Evolutionary conservation across 2,329 filamentous ascomycete genomes (phyloP).

Genomic region (Monilinia aucupariae): DNA sequence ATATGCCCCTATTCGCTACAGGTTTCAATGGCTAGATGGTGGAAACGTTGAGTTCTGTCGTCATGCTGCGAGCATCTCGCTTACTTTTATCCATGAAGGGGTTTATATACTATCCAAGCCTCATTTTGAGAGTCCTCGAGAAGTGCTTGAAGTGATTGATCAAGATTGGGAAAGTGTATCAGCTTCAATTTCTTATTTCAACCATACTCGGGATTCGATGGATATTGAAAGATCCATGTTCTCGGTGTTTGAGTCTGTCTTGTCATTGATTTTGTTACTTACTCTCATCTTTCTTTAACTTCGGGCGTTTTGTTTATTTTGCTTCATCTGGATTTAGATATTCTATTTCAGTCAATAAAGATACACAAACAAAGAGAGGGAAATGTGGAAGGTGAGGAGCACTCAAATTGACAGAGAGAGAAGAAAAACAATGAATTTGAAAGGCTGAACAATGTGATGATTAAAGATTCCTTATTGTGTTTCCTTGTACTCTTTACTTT

Average conservation of each 20-base stretch:
- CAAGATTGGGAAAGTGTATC: no score
- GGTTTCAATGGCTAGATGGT: not conserved
- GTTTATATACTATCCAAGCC: constrained; percentile 2
- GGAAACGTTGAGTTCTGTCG: not conserved
- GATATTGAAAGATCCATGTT: not conserved
- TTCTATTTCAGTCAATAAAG: not conserved
- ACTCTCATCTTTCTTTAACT: not conserved
- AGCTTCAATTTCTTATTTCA: no score
- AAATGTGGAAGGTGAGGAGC: not conserved
- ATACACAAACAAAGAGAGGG: not conserved
- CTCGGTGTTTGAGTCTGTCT: not conserved
- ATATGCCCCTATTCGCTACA: not conserved
- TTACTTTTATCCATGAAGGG: not conserved
- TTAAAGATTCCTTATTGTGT: not conserved
- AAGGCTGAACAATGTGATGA: not conserved
- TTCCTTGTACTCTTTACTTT: not conserved
- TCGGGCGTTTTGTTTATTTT: not conserved
- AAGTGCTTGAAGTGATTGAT: not conserved
- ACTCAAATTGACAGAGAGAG: not conserved
- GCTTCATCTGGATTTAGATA: not conserved
- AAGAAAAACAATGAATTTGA: not conserved
- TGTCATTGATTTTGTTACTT: not conserved
- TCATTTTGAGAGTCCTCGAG: not conserved
- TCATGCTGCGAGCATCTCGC: not conserved
- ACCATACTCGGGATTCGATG: not conserved